A percentile compares a stretch with the other conserved stretches of the same genome.
phyloP scores from a whole-genome alignment of 257 asterid genomes.

The Rhazya stricta region DNA sequence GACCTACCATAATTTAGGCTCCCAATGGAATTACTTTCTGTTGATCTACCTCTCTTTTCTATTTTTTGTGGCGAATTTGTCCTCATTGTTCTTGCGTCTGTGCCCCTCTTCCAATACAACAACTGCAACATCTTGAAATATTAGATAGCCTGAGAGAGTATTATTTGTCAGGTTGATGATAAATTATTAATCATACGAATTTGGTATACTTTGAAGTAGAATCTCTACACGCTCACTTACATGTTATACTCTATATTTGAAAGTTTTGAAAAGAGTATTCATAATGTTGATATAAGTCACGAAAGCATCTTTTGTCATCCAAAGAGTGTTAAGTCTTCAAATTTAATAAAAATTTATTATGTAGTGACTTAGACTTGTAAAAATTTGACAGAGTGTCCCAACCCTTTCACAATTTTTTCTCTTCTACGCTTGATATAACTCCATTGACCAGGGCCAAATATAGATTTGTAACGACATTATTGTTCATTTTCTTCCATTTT shows the following conservation, averaged over 20 bases:
- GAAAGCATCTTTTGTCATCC: background rate
- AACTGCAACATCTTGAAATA: constrained; percentile 1
- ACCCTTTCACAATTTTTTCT: too few species aligned
- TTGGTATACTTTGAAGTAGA: constrained; percentile 1
- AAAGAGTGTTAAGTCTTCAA: too few species aligned
- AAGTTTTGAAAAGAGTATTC: background rate
- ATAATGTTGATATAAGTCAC: background rate
- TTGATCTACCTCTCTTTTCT: too few species aligned
- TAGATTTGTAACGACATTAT: background rate
- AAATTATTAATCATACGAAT: background rate
- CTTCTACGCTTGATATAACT: background rate
- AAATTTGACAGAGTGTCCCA: background rate
- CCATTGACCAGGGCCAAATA: background rate
- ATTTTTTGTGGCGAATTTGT: too few species aligned
- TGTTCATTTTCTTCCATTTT: background rate
- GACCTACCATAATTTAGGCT: too few species aligned
- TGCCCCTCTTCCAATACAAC: background rate
- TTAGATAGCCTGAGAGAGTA: background rate
- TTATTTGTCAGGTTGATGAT: background rate
- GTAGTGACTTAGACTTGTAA: constrained; percentile 2
- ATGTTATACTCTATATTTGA: background rate
- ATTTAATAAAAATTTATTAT: background rate
- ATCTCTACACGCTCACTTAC: background rate
- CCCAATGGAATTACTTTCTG: too few species aligned
- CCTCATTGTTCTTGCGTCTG: too few species aligned